A percentile compares a stretch with the other conserved stretches of the same genome.
phyloP scores from a whole-genome alignment of 345 rosid genomes.

The Aurinia saxatilis region DNA sequence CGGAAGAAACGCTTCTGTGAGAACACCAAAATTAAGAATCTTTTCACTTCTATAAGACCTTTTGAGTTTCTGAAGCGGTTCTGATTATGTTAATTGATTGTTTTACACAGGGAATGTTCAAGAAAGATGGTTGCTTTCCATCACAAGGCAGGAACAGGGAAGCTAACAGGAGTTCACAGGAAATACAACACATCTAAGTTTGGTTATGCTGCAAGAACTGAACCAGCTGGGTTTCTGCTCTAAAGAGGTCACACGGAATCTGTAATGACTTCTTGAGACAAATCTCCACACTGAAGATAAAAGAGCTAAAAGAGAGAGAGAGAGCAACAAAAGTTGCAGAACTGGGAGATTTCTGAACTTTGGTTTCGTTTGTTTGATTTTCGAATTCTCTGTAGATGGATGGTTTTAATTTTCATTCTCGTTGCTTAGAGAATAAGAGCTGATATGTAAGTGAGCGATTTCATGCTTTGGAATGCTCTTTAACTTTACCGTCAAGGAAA shows the following conservation, averaged over 20 bases:
- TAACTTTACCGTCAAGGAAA: no score
- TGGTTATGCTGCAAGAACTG: constrained; percentile 61
- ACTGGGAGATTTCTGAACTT: no score
- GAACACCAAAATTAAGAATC: neutral
- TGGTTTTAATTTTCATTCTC: no score
- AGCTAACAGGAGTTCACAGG: constrained; percentile 72
- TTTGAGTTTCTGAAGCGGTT: neutral
- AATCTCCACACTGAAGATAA: neutral
- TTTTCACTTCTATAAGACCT: neutral
- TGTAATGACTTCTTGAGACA: neutral
- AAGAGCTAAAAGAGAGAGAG: neutral
- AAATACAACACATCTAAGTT: constrained; percentile 75
- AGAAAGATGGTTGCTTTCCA: constrained; percentile 70
- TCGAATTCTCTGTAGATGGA: no score
- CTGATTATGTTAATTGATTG: neutral
- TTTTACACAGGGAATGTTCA: constrained; percentile 60
- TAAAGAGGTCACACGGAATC: constrained; percentile 4
- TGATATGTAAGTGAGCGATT: no score
- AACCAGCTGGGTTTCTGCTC: constrained; percentile 54
- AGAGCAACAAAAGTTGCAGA: constrained; percentile 17
- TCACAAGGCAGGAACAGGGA: constrained; percentile 71
- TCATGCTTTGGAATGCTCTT: no score
- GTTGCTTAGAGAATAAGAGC: no score
- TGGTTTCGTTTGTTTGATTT: no score
- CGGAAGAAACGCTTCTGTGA: constrained; percentile 41